Evolutionary conservation across 2,329 filamentous ascomycete genomes (phyloP), one percentile per base, ranked within the genome.

Genomic region (Paecilomyces sp.): DNA sequence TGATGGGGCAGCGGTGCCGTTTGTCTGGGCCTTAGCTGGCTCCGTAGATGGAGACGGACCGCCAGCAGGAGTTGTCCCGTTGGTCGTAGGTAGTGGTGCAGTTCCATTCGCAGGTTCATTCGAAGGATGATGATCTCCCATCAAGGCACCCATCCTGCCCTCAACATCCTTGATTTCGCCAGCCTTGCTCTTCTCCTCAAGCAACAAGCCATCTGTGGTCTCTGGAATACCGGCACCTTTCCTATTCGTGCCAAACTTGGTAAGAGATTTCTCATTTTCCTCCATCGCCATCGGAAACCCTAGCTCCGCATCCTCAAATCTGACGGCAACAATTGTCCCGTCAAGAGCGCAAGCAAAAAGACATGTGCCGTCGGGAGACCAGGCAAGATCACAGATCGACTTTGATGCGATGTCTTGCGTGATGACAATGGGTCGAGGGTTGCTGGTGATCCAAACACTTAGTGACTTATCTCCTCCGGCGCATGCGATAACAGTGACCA

Each of bases 381-480:
- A 99, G 0, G 93, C 87, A 57, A 99, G 80, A 76, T 99, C 94
- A 1, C 92, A 95, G 64, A 99, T 93, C 0, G 94, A 90, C 73
- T 99, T 99, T 51, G 86, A 86, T 18, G 91, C 88, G 61, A 99
- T 76, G 67, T 97, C 93, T 70, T 96, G 91, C 9, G 92, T 83
- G 57, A 97, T 92, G 22, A 97, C 88, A 22, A 97, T 88, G 0
- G 94, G 94, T 24, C 94, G 82, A 0, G 94, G 92, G 25, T 91
- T 96, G 70, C 92, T 96, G 1, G 95, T 99, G 67, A 97, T 97
- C 94, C 94, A 99, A 41, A 99, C 88, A 69, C 91, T 97, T 51
- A 99, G 77, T 2, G 92, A 94, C 75, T 97, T 97, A 73, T 99
- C 94, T 69, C 96, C 94, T 2, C 94, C 95, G 5, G 93, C 94